Evolutionary conservation across 495 filamentous ascomycete genomes (phyloP).

Genomic region (Cudoniella acicularis): DNA sequence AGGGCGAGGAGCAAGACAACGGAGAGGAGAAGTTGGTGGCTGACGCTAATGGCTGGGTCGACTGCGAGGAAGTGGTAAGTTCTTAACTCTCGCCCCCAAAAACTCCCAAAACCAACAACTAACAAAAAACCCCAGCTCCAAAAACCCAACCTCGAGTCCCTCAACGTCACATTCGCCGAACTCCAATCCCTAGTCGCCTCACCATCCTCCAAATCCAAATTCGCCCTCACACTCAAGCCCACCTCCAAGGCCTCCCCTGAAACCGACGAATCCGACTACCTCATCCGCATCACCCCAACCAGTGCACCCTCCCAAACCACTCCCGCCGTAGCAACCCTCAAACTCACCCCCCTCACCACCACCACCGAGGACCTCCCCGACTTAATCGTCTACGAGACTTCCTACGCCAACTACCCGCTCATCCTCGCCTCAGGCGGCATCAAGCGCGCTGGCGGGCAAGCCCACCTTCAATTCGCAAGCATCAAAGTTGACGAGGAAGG

Average conservation of each 20-base stretch:
- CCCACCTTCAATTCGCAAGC: slow-evolving; percentile 79
- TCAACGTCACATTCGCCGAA: slow-evolving; percentile 33
- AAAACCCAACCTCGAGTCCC: slow-evolving; percentile 29
- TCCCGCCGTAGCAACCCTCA: slow-evolving; percentile 65
- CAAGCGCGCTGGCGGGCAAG: slow-evolving; percentile 66
- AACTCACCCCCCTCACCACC: slow-evolving; percentile 65
- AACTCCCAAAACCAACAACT: neutral
- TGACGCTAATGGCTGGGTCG: slow-evolving; percentile 39
- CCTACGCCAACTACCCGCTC: slow-evolving; percentile 66
- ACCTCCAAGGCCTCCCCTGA: slow-evolving; percentile 25
- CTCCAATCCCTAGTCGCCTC: slow-evolving; percentile 31
- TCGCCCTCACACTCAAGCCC: slow-evolving; percentile 48
- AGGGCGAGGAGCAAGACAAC: slow-evolving; percentile 34
- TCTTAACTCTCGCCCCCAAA: neutral
- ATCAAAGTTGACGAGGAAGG: slow-evolving; percentile 47
- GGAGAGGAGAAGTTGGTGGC: slow-evolving; percentile 34
- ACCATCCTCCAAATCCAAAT: slow-evolving; percentile 75
- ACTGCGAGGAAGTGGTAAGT: slow-evolving; percentile 37
- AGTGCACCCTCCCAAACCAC: slow-evolving; percentile 77
- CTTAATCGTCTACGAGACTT: slow-evolving; percentile 82
- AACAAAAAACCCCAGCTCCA: slow-evolving; percentile 28
- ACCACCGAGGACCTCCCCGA: slow-evolving; percentile 57
- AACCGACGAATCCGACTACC: slow-evolving; percentile 60
- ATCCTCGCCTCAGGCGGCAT: slow-evolving; percentile 75
- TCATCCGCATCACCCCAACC: slow-evolving; percentile 90